phyloP scores from a whole-genome alignment of 768 basidiomycete genomes.

The Tricholoma sp. region DNA sequence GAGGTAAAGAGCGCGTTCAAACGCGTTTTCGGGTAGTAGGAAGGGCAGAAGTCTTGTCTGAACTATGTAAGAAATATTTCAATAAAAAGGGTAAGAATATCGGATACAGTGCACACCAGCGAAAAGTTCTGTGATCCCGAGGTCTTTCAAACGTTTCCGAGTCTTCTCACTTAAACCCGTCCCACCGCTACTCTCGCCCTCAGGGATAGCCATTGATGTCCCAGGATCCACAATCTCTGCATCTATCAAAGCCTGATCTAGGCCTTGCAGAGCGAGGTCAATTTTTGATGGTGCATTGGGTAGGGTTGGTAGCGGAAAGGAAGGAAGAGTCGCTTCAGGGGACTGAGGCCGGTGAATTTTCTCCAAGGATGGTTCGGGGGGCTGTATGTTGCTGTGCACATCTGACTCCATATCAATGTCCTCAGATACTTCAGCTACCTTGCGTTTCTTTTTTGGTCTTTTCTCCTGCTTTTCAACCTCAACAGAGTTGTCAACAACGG shows the following conservation, averaged over 20 bases:
- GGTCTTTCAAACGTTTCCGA: constrained; percentile 57
- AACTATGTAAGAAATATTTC: constrained; percentile 40
- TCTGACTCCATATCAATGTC: constrained; percentile 18
- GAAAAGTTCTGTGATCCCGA: constrained; percentile 85
- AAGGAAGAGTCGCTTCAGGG: constrained; percentile 43
- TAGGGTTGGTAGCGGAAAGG: constrained; percentile 62
- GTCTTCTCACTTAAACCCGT: constrained; percentile 57
- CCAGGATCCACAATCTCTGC: constrained; percentile 67
- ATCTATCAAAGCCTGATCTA: constrained; percentile 66
- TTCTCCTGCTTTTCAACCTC: constrained; percentile 13
- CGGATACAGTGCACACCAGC: constrained; percentile 53
- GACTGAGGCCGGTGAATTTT: constrained; percentile 16
- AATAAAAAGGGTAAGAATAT: constrained; percentile 1
- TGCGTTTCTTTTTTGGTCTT: constrained; percentile 43
- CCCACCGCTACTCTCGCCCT: constrained; percentile 33
- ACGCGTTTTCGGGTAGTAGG: constrained; percentile 46
- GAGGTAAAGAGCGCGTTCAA: constrained; percentile 49
- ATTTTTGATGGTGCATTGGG: constrained; percentile 69
- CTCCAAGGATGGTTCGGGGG: constrained; percentile 7
- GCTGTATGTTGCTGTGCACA: constrained; percentile 7
- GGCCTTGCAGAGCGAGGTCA: constrained; percentile 70
- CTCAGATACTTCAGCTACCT: constrained; percentile 20
- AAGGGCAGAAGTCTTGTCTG: constrained; percentile 87
- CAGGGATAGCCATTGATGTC: constrained; percentile 37
- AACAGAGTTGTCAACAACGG: constrained; percentile 14